These are phyloP conservation scores for Candida labiduridarum DNA, from an alignment of 1,139 yeast species.

Conservation along the genomic window DNA sequence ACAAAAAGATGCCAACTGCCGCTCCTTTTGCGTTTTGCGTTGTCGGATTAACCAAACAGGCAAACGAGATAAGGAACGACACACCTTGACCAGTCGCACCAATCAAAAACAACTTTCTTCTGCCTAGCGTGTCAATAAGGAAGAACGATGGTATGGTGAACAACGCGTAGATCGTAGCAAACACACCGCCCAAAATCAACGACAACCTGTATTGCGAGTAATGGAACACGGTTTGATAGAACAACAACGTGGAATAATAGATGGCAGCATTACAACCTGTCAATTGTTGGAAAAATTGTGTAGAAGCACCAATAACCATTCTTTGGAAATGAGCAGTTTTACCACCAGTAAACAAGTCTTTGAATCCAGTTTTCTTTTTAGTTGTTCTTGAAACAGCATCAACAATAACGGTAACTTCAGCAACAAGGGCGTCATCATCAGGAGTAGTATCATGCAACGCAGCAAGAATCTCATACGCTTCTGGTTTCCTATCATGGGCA, in stretches of 20 bases:
- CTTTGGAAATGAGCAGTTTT: constrained; percentile 58
- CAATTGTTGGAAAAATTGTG: constrained; percentile 58
- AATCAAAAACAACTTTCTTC: constrained; percentile 59
- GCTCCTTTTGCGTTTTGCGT: constrained; percentile 45
- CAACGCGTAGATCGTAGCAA: constrained; percentile 61
- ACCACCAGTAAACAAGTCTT: constrained; percentile 60
- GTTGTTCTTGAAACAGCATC: constrained; percentile 46
- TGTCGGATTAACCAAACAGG: constrained; percentile 40
- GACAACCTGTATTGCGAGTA: constrained; percentile 53
- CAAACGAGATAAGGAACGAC: constrained; percentile 45
- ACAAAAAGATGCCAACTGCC: constrained; percentile 55
- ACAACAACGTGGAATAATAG: constrained; percentile 66
- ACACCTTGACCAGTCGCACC: constrained; percentile 53
- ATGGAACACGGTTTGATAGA: constrained; percentile 50
- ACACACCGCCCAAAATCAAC: constrained; percentile 64
- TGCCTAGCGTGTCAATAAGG: constrained; percentile 64
- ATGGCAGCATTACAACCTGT: constrained; percentile 72
- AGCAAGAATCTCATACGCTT: constrained; percentile 47
- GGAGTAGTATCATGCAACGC: constrained; percentile 38
- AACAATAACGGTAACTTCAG: constrained; percentile 42
- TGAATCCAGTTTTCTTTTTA: constrained; percentile 40
- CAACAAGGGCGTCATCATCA: constrained; percentile 50
- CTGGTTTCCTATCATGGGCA: constrained; percentile 51
- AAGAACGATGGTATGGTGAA: constrained; percentile 66
- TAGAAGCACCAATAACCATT: constrained; percentile 63